phyloP scores from a whole-genome alignment of 331 rosid genomes.

The Acacia concinna region DNA sequence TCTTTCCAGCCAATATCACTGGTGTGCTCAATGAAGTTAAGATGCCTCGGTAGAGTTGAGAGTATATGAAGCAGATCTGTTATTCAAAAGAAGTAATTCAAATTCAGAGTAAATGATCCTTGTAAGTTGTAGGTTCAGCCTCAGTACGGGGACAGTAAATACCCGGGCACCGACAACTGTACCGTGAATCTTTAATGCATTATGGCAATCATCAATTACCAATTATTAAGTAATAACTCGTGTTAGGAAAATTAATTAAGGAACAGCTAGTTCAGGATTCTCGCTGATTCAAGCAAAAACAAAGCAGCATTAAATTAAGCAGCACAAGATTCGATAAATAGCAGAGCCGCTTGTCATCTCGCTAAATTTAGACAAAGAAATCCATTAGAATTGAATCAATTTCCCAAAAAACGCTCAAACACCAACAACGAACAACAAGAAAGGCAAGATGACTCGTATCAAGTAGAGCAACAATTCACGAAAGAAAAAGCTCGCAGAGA shows the following conservation, averaged over 20 bases:
- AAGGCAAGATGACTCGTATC: not conserved
- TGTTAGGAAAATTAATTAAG: not conserved
- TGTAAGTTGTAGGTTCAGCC: not conserved
- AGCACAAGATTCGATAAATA: not conserved
- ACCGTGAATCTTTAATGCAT: not conserved
- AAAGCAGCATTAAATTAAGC: not conserved
- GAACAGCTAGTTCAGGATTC: not conserved
- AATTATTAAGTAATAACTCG: not conserved
- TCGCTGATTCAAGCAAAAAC: not conserved
- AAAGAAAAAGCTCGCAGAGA: no score
- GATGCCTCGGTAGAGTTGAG: conserved; percentile 56
- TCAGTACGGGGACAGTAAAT: not conserved
- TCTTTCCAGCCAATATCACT: conserved; percentile 86
- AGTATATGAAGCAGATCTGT: conserved; percentile 70
- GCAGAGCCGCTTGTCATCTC: not conserved
- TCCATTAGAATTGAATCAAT: not conserved
- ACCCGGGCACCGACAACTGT: conserved; percentile 3
- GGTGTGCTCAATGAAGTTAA: conserved; percentile 74
- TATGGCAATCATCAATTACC: not conserved
- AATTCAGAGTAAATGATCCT: conserved; percentile 17
- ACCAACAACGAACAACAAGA: not conserved
- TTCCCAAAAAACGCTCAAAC: not conserved
- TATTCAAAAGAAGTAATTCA: conserved; percentile 21
- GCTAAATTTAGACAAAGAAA: not conserved
- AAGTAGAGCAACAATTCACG: not conserved